Conservation (phyloP, 495 filamentous ascomycete genomes). For the Neurospora cerealis region DNA sequence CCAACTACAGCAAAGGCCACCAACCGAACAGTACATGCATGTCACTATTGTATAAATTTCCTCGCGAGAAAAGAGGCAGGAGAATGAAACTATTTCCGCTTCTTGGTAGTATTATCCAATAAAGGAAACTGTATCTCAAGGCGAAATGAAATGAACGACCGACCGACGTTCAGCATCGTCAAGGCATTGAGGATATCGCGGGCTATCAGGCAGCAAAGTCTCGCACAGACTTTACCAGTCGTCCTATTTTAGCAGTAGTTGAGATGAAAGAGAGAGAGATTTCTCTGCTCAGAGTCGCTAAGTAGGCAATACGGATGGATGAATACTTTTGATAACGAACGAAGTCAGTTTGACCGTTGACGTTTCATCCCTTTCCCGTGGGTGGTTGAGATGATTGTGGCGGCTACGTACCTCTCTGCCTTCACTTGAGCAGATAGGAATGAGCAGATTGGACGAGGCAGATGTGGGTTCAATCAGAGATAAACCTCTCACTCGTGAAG, state of each 20-base stretch:
- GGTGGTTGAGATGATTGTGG: background rate
- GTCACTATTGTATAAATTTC: too few species aligned
- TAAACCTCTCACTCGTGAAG: background rate
- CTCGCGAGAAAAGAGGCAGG: background rate
- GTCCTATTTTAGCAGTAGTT: background rate
- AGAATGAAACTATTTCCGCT: background rate
- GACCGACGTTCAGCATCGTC: background rate
- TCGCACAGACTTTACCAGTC: background rate
- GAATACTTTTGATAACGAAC: background rate
- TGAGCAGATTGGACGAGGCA: background rate
- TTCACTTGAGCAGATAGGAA: background rate
- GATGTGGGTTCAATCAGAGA: background rate
- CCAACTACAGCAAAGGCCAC: too few species aligned
- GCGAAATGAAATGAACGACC: background rate
- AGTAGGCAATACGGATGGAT: background rate
- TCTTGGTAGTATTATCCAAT: background rate
- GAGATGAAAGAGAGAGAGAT: background rate
- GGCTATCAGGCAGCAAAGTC: background rate
- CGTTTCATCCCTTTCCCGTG: background rate
- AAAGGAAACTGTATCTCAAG: background rate
- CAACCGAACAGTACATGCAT: too few species aligned
- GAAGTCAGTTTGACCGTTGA: background rate
- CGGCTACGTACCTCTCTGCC: background rate
- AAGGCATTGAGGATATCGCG: background rate
- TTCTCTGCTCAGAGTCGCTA: background rate